These are phyloP conservation scores for Pelargonium cotyledonis DNA, from an alignment of 441 rosid genomes.

Conservation along the genomic window DNA sequence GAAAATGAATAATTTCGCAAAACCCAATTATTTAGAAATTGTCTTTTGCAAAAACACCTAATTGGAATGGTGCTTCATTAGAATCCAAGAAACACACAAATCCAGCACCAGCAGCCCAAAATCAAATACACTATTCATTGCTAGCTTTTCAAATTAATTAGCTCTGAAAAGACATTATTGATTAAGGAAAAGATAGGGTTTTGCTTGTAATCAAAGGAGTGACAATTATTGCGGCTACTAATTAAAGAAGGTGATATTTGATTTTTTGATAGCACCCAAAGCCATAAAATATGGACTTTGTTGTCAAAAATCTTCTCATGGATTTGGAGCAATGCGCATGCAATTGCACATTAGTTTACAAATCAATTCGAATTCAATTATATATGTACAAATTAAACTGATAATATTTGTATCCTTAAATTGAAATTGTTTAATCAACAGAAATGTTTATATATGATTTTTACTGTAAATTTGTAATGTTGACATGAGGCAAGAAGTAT, in stretches of 20 bases:
- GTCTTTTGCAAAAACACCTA: conserved; percentile 23
- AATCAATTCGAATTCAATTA: too few species aligned
- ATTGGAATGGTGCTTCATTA: conserved; percentile 26
- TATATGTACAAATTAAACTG: too few species aligned
- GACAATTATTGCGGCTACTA: background rate
- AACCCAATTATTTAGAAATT: conserved; percentile 21
- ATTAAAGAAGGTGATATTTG: background rate
- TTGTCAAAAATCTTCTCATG: too few species aligned
- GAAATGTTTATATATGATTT: too few species aligned
- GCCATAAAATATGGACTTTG: conserved; percentile 10
- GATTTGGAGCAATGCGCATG: too few species aligned
- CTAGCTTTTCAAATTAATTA: background rate
- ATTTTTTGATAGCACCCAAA: conserved; percentile 1
- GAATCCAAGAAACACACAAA: conserved; percentile 27
- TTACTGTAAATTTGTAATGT: too few species aligned
- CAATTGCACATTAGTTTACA: too few species aligned
- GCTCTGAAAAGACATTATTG: conserved; percentile 16
- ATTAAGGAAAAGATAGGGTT: background rate
- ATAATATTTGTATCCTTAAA: too few species aligned
- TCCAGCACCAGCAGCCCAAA: background rate
- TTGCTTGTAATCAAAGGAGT: conserved; percentile 4
- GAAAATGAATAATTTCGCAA: conserved; percentile 6
- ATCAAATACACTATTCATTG: background rate
- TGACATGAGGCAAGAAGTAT: too few species aligned
- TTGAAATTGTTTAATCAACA: too few species aligned